Base-by-base conservation (phyloP, 2,329 filamentous ascomycete species). In the Didymella sp. region DNA sequence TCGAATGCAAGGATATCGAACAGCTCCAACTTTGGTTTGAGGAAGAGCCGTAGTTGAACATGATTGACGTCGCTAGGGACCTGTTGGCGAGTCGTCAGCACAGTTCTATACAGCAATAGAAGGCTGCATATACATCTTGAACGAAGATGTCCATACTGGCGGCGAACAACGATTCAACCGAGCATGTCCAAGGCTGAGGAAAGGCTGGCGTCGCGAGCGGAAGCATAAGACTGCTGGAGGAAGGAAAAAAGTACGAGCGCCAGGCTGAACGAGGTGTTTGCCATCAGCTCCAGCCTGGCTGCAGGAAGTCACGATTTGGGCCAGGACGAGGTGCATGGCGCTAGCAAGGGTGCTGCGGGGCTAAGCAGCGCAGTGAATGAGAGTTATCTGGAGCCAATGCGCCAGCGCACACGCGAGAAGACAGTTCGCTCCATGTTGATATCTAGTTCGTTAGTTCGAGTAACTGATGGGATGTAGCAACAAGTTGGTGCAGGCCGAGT, bases 1-100 rank as follows among this genome's bases (percentile, higher is more conserved):
- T 81, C 71, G 59, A 76, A 83, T 27, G 72, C 67, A 4, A 72
- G 48, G 52, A 84, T 79, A 1, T 69, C 70, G 7, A 81, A 75
- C 1, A 66, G 54, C 6, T 50, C 58, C 6, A 85, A 68, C 13
- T 71, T 67, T 0, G 72, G 69, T 17, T 70, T 67, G 13, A 85
- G 74, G 43, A 76, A 78, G 0, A 73, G 62, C 15, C 71, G 68
- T 11, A 85, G 59, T 37, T 79, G 73, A 25, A 78, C 73, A 15
- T 78, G 71, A 9, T 78, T 82, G 25, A 76, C 66, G 19, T 78
- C 68, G 2, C 62, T 30, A 1, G 80, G 80, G 0, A 84, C 65
- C 66, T 67, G 31, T 15, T 40, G 15, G n/a, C 37, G 27, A 56
- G 42, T 30, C 8, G 12, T 1, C 12, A 19, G 15, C 8, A 12